phyloP scores from a whole-genome alignment of 495 filamentous ascomycete species.

The Neurospora sp. region DNA sequence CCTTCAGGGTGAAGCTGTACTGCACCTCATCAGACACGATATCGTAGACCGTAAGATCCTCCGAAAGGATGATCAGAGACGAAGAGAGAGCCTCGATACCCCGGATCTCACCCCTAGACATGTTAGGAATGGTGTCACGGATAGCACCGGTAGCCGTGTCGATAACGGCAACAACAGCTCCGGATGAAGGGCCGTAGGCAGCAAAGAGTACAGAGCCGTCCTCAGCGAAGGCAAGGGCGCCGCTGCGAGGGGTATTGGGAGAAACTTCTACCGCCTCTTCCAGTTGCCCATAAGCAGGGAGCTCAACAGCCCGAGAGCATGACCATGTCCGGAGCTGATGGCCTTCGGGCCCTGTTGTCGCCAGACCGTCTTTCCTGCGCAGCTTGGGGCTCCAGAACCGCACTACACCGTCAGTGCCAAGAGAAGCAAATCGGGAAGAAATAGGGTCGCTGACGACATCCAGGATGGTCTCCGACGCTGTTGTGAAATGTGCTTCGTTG shows the following conservation, averaged over 20 bases:
- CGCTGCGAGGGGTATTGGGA: constrained; percentile 22
- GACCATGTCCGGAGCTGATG: constrained; percentile 58
- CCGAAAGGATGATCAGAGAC: constrained; percentile 52
- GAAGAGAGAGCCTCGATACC: constrained; percentile 50
- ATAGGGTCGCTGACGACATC: constrained; percentile 59
- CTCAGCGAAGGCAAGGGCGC: constrained; percentile 61
- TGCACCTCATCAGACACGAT: constrained; percentile 49
- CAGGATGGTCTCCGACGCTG: constrained; percentile 48
- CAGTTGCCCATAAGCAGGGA: constrained; percentile 35
- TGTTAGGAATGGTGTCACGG: constrained; percentile 40
- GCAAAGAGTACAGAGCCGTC: constrained; percentile 81
- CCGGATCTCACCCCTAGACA: constrained; percentile 44
- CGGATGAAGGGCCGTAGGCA: constrained; percentile 30
- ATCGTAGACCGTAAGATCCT: constrained; percentile 56
- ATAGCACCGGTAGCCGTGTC: constrained; percentile 48
- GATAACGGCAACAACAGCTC: constrained; percentile 45
- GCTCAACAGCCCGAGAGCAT: constrained; percentile 50
- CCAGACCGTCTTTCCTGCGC: constrained; percentile 51
- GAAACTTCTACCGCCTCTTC: constrained; percentile 19
- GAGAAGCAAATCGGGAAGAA: constrained; percentile 62
- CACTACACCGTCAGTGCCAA: constrained; percentile 69
- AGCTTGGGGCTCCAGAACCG: constrained; percentile 67
- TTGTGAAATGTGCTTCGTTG: constrained; percentile 64
- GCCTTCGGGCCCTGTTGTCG: constrained; percentile 43
- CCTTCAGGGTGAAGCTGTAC: constrained; percentile 36